Base-by-base conservation (phyloP, 106 monocot genomes). In the Iris macrosiphon region DNA sequence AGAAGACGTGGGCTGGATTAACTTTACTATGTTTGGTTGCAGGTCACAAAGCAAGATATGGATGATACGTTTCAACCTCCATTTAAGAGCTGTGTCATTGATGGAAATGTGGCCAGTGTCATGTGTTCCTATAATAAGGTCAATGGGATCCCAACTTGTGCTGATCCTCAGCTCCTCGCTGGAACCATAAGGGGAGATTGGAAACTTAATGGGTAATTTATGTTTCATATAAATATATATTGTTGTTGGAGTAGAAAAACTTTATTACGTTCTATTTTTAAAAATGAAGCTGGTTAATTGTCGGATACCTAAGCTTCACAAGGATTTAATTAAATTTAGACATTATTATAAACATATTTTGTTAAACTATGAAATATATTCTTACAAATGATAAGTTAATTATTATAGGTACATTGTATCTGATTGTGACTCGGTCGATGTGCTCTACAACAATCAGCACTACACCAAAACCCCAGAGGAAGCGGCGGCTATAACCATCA, bases 121-220 rank as follows among this genome's bases (percentile, higher is more conserved):
- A 98, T 98, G 98, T 98, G 98, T 68, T 98, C 98, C 14, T 98
- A 91, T 70, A 98, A 98, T 45, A 19, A 98, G 49, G 80, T 98
- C 41, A 98, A 98, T 64, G 98, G 91, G 2, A 49, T 70, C 32
- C 98, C 98, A 8, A 84, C 75, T 15, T 98, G 98, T 31, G 98
- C 91, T 16, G 98, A 91, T 45, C 82, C 82, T 7, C 75, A 75
- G 33, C 87, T 91, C 40, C 80, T 98, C 7, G 64, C 75, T 25
- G 91, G 98, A 51, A 67, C 69, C 35, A 50, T 98, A 28, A 69
- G 91, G 70, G 98, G 87, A 15, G 61, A 83, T n/a, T 98, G 98
- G 98, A 91, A 91, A 17, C 91, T 91, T 19, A 98, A 98, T 48
- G 98, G 98, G 98, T 98, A 40, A 28, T n/a, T n/a, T n/a, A n/a